phyloP scores from a whole-genome alignment of 306 rosid genomes.

The Astragalus membranaceus region DNA sequence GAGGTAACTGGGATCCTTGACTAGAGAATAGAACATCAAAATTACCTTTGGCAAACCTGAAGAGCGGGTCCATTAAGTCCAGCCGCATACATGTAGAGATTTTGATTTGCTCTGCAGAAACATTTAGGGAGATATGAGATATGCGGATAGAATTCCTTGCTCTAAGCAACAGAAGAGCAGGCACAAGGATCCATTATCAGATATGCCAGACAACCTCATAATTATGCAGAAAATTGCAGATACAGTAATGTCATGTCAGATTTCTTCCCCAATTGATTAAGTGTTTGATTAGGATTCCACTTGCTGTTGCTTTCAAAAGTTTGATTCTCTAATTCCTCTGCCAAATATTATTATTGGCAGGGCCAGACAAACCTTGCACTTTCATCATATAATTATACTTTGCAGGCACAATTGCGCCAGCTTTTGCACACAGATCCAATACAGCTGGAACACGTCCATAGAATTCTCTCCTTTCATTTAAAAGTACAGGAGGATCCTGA shows the following conservation, averaged over 20 bases:
- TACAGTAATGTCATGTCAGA: neutral
- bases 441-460: constrained; percentile 76
- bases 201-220: constrained; percentile 18
- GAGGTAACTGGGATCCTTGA: constrained; percentile 12
- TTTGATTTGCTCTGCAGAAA: constrained; percentile 11
- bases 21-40: neutral
- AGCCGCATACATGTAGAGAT: neutral
- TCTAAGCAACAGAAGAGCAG: neutral
- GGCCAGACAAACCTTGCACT: constrained; percentile 56
- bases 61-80: constrained; percentile 2
- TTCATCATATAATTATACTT: constrained; percentile 73
- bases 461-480: constrained; percentile 52
- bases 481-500: constrained; percentile 77
- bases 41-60: constrained; percentile 14
- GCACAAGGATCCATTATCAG: constrained; percentile 19
- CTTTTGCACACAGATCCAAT: constrained; percentile 67
- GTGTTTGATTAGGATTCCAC: constrained; percentile 5
- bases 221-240: constrained; percentile 1
- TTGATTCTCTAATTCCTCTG: neutral
- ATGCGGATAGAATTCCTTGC: neutral
- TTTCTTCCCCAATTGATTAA: neutral
- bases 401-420: constrained; percentile 53
- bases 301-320: neutral
- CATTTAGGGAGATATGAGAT: neutral
- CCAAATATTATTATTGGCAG: neutral